Base-by-base conservation (phyloP, 441 rosid species). In the Pelargonium fulgidum region DNA sequence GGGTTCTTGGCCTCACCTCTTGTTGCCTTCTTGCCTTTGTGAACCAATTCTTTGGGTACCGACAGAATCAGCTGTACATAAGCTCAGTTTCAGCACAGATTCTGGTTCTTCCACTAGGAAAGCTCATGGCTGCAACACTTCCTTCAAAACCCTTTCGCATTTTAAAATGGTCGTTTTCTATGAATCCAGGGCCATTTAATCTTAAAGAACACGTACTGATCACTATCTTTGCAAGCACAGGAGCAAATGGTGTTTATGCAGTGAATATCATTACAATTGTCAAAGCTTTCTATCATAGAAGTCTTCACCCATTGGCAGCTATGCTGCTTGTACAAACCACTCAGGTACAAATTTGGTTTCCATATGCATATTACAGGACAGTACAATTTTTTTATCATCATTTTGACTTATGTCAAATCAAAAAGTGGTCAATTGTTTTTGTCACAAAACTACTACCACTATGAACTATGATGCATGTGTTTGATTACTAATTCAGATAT, bases 71-170 rank as follows among this genome's bases (percentile, higher is more conserved):
- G 62, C 80, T 93, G 8, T 71, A 16, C 41, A 64, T 93, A 4
- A 62, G 77, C 1, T 74, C 94, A 0, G 84, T 89, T 10, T 80
- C 93, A 0, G 90, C 87, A 0, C 97, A 89, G 69, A 86, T 91
- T 26, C 75, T 89, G 65, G 83, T 75, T 6, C 88, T 93, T 1
- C 95, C 96, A 3, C 0, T 88, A 0, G 98, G 93, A 48, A 86
- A 78, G 72, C 75, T 93, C 4, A 85, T 93, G 98, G 98, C 96
- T 0, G 76, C 83, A 4, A 69, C 84, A 10, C 81, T 88, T n/a
- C 93, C 93, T 0, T 58, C 68, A 0, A 81, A n/a, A 56, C 11
- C 20, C 2, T 50, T 86, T 14, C 50, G n/a, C 6, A 8, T 89
- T 7, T 93, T 16, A 47, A 75, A 68, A 2, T 84, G 88, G 88